Evolutionary conservation across 139 green algal genomes (phyloP), one percentile per base, ranked within the genome.

Genomic region (Micractinium sp.): DNA sequence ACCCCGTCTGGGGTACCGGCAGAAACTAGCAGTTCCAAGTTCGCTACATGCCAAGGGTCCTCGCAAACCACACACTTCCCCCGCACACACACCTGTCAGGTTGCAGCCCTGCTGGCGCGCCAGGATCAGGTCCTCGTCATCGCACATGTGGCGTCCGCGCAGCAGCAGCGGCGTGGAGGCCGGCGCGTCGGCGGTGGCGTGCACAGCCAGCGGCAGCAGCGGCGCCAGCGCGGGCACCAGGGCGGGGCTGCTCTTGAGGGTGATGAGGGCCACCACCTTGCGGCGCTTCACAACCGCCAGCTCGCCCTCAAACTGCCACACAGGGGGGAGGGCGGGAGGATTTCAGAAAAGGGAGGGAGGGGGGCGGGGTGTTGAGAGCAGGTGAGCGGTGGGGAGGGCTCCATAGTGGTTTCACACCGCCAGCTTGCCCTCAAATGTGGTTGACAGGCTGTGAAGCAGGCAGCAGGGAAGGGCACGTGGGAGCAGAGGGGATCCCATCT

Each of bases 31-130:
- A 74, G 66, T 4, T n/a, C 12, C 4, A 18, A 74, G 19, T 4
- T 4, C 66, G 19, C 66, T 22, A 74, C 66, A 74, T 12, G 66
- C 19, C 16, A 4, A 74, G 19, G 19, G 47, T 9, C 47, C 47
- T 56, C 7, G 47, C 9, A 56, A 5, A 56, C 9, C 47, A 56
- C 47, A 56, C 47, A 3, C n/a, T 9, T 15, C 73, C 27, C 14
- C 73, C 2, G 4, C 73, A 1, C n/a, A 41, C 78, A 9, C 79
- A 67, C 41, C 79, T 15, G 79, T 29, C 29, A 89, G 85, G 85
- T 89, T 83, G 56, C 33, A 3, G n/a, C 85, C 85, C 67, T 47
- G 61, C 76, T 89, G 85, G 35, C 85, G 85, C 2, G 41, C 78
- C 35, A 89, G 75, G 18, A 89, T 23, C 47, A 89, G 56, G 36